Base-by-base conservation (phyloP, 2,329 filamentous ascomycete species). In the Ophiostoma triangulosporum region DNA sequence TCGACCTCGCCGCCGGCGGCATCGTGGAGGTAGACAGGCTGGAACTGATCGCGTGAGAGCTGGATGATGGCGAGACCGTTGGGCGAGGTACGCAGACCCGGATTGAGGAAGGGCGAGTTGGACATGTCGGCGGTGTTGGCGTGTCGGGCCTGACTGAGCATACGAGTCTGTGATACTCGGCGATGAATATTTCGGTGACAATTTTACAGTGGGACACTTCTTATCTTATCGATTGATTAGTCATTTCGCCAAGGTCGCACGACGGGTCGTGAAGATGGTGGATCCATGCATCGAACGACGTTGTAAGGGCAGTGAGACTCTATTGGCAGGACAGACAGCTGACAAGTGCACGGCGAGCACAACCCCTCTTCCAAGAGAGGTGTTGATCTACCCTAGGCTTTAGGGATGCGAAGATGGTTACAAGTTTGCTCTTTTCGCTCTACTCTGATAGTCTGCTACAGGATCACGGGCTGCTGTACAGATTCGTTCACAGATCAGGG, bases 1-100 rank as follows among this genome's bases (percentile, higher is more conserved):
- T 83, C 77, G 58, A 84, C 75, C 40, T 78, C 75, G 45, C 54
- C 27, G 51, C 80, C 80, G 35, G 78, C 74, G 22, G 75, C 74
- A 29, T 78, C 71, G 58, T 77, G 74, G 27, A 90, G 77, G 57
- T 86, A 81, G 26, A 89, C 74, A 7, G 91, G 88, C 36, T 89
- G 75, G 58, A 90, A 81, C 57, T 84, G 84, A 68, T 97, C 90
- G 69, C 90, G 84, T 57, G 88, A 91, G 51, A 98, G 78, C 65
- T 95, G 87, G 55, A 96, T 75, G 57, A 97, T 84, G 26, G 89
- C 86, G 45, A 97, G 78, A 3, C 76, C 76, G 60, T 85, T 76
- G 22, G 80, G 70, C 11, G 75, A 71, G 4, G 90, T 82, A 20
- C 70, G 68, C 3, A 73, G 64, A 15, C 83, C 81, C 0, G 86